Evolutionary conservation across 1,139 yeast species (phyloP), one percentile per base, ranked within the genome.

Genomic region (Candida freyschussii): DNA sequence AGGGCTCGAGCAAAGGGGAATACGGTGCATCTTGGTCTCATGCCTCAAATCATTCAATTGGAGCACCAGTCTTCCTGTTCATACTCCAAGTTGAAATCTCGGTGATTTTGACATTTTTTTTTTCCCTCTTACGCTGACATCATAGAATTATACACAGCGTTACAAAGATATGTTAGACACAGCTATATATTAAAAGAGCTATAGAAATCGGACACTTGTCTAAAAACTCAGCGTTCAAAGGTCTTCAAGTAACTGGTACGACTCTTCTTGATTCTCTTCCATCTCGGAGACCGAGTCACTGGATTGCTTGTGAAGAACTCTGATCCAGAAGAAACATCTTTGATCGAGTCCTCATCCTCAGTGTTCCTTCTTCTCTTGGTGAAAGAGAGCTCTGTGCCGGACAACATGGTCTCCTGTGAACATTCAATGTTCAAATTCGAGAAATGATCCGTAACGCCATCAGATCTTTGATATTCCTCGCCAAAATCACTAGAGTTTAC

Each of bases 291-390:
- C 6, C 37, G 19, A 4, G 28, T 20, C 17, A 45, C 32, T 6
- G 48, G 51, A 21, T 47, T 47, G 15, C 46, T 41, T 1, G 44
- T 28, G 29, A 21, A 26, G 24, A 19, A 30, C 4, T 16, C 22
- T 6, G 29, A 14, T 6, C 8, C 14, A 11, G 15, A 15, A 3
- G 33, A 22, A 8, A 23, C 7, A 7, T 21, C 24, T 7, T n/a
- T 11, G n/a, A 21, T 24, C 5, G 28, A 13, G 6, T 33, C 29
- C 1, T 29, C 32, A 15, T 25, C 38, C 3, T 24, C 33, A 13
- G 29, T 15, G 8, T 26, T 23, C 17, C 22, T 27, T 12, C 24
- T 27, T 24, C 40, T 34, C 27, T 34, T 41, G 5, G 17, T 21
- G 24, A 27, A 17, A 4, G 13, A 12, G 29, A 25, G n/a, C 11